Percentiles rank a stretch among this genome's conserved stretches.
Evolutionary conservation across 2,329 filamentous ascomycete species (phyloP).

Genomic region (Talaromyces amestolkiae): DNA sequence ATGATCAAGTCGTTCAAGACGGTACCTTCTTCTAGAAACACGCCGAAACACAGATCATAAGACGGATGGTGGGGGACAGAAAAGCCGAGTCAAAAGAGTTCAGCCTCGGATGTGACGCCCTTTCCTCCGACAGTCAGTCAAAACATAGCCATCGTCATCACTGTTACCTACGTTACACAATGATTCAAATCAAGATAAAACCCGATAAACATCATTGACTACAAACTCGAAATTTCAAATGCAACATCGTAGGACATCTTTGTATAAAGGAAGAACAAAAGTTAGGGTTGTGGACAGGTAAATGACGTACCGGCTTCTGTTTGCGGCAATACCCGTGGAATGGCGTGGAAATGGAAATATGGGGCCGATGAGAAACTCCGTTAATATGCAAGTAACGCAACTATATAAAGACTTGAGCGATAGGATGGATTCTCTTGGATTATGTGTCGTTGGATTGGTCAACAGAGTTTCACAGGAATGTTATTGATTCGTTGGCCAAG

Average conservation of each 20-base stretch:
- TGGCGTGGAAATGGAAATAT: constrained; percentile 2
- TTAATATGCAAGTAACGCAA: neutral
- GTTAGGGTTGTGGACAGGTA: constrained; percentile 1
- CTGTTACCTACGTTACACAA: neutral
- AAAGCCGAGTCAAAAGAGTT: neutral
- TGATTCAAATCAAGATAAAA: neutral
- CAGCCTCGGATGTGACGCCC: constrained; percentile 4
- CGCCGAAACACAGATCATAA: neutral
- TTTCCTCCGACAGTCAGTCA: neutral
- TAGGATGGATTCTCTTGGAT: neutral
- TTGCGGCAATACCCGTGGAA: constrained; percentile 8
- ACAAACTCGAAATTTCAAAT: neutral
- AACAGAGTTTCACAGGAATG: neutral
- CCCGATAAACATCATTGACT: neutral
- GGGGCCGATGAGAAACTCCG: constrained; percentile 1
- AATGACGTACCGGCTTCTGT: constrained; percentile 1
- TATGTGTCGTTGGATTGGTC: neutral
- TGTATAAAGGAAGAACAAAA: neutral
- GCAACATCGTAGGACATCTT: neutral
- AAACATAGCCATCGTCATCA: neutral
- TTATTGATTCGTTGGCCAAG: neutral
- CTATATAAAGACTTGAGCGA: neutral
- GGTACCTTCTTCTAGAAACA: neutral
- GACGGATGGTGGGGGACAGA: neutral
- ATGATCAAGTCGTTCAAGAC: too few species aligned